These are phyloP conservation scores for Tieghemiomyces parasiticus DNA, from an alignment of 192 early-diverging fungal genomes.

Conservation along the genomic window DNA sequence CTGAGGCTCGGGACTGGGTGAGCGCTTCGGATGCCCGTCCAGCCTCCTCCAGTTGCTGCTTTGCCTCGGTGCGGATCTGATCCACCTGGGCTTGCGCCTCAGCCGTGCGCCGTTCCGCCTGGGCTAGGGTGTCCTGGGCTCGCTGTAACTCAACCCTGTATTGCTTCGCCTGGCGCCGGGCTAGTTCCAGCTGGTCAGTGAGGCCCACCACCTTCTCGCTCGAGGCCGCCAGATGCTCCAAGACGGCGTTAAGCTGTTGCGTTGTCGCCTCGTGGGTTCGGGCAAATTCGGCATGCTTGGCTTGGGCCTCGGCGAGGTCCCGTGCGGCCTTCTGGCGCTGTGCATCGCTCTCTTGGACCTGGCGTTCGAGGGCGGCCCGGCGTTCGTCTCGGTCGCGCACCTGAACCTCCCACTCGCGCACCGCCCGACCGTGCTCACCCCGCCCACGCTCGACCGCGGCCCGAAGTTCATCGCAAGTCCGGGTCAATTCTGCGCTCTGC, in stretches of 20 bases:
- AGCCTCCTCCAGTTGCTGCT: slow-evolving; percentile 16
- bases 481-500: too few relatives aligned
- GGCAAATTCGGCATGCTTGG: background rate
- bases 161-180: background rate
- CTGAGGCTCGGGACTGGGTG: background rate
- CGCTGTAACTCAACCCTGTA: background rate
- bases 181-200: background rate
- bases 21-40: background rate
- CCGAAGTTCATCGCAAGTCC: too few relatives aligned
- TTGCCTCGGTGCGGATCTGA: slow-evolving; percentile 3
- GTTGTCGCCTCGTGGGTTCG: background rate
- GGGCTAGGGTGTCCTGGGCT: background rate
- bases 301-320: background rate
- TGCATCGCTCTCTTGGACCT: background rate
- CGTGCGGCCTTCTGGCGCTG: too few relatives aligned
- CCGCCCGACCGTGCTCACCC: too few relatives aligned
- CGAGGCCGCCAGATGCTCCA: slow-evolving; percentile 11
- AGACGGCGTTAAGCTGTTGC: slow-evolving; percentile 14
- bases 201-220: slow-evolving; percentile 11
- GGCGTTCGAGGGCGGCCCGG: too few relatives aligned
- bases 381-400: too few relatives aligned
- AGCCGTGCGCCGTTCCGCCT: background rate
- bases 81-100: background rate
- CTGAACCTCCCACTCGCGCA: too few relatives aligned
- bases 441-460: too few relatives aligned